Conservation (phyloP, 164 flowering plant genomes). For the Piper betle region DNA sequence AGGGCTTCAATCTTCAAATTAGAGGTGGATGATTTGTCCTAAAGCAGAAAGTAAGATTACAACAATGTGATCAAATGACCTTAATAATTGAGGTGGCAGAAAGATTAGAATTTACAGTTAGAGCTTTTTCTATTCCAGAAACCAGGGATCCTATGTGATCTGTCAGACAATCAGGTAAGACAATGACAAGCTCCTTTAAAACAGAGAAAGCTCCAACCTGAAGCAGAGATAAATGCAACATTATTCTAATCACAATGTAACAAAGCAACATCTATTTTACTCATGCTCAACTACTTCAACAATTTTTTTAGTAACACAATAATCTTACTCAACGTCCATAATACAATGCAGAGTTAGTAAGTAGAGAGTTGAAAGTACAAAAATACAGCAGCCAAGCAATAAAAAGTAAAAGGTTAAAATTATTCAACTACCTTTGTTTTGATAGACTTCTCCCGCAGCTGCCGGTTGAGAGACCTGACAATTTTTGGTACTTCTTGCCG, state of each 20-base stretch:
- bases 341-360: too few relatives aligned
- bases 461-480: constrained; percentile 82
- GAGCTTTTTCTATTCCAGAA: constrained; percentile 89
- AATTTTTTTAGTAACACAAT: too few relatives aligned
- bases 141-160: constrained; percentile 91
- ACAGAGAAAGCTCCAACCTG: constrained; percentile 99
- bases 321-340: too few relatives aligned
- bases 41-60: constrained; percentile 1
- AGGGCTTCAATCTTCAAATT: constrained; percentile 96
- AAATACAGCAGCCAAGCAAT: neutral
- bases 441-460: constrained; percentile 85
- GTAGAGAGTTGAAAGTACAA: neutral
- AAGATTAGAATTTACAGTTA: constrained; percentile 43
- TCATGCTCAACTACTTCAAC: too few relatives aligned
- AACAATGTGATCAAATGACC: neutral
- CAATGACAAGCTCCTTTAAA: constrained; percentile 87
- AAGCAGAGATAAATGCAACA: neutral
- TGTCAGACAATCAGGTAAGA: constrained; percentile 90
- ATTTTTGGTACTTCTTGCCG: constrained; percentile 94
- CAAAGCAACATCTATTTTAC: neutral
- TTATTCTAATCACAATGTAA: neutral
- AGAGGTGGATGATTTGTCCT: constrained; percentile 92
- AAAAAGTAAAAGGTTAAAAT: neutral
- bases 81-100: neutral
- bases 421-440: constrained; percentile 65